Evolutionary conservation across 148 eudicot genomes (phyloP), one percentile per base, ranked within the genome.

Genomic region (Nepenthes gracilis): DNA sequence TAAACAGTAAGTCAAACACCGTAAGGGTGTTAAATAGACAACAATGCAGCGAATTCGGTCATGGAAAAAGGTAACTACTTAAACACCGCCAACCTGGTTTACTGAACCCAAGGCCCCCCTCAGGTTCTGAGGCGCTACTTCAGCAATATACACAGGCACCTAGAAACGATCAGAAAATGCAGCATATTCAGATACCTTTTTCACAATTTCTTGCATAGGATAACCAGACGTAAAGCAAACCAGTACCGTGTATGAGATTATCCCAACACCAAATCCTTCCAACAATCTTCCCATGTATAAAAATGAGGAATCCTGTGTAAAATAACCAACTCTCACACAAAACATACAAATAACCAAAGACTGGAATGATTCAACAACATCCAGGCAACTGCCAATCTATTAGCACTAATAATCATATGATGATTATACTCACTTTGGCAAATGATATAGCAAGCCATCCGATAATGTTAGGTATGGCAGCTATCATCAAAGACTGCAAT

Each of bases 121-220:
- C 80, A 92, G 33, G 76, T 76, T 84, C 79, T 88, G 94, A 52
- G 98, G 98, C 33, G 98, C 78, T 58, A 93, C 88, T 79, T 93
- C 98, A 54, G 96, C 95, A 67, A 93, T 93, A 77, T 93, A 93
- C 54, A 93, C 95, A 11, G 98, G 96, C 70, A 93, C 98, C 98
- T 93, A 77, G 11, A 57, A 64, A 48, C 55, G 33, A 51, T 13
- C 55, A 23, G 23, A 23, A 33, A 47, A 33, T 13, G 47, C 9
- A 66, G 32, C 12, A 55, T 35, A 48, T 15, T 36, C 33, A 33
- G 12, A 15, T 48, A 1, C 47, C 35, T 64, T 58, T 56, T 5
- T 2, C 4, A 50, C 13, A 50, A 50, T 12, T 10, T 54, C 11
- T 2, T 54, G 33, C 0, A 15, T 12, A 54, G 57, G 9, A 15